Base-by-base conservation (phyloP, 2,329 filamentous ascomycete species). In the Rutstroemia sp. region DNA sequence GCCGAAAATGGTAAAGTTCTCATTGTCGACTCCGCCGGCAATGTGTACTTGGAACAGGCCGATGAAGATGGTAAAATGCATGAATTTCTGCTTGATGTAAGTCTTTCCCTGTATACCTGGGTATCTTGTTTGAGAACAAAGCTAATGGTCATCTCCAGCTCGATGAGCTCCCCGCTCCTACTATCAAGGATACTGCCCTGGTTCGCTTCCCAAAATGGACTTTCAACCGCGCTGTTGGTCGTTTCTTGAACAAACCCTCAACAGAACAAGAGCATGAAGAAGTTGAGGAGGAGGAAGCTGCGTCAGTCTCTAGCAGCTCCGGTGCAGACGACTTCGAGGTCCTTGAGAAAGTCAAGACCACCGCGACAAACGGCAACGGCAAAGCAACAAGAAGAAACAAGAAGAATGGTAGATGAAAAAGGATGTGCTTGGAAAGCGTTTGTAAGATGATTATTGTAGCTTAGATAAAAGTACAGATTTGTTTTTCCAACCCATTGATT, bases 1-100 rank as follows among this genome's bases (percentile, higher is more conserved):
- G 92, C 92, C 2, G 88, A 96, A 77, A 99, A 99, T 66, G 94
- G 94, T 63, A 99, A 97, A 77, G 79, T 95, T 0, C 77, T 99
- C 39, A 86, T 99, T 56, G 94, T 99, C 4, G 92, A 99, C 72
- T 90, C 89, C 0, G 77, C 87, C 9, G 94, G 94, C 27, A 91
- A 96, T 65, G 94, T 99, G 12, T 99, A 90, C 69, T 78, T 99
- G n/a, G 92, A 97, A 72, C 89, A 95, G 69, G 81, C 90, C 66
- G 90, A 90, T 52, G 91, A 92, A 63, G 90, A 96, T 23, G 94
- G 94, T 53, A 83, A 88, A 55, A 80, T 83, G 34, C 82, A 88
- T 63, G 90, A 96, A 70, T 95, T 86, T 69, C 75, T 96, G 61
- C 83, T 99, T 59, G 92, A 99, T 70, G 85, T 96, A 74, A 79